Evolutionary conservation across 2,329 filamentous ascomycete species (phyloP).

Genomic region (Septoria linicola): DNA sequence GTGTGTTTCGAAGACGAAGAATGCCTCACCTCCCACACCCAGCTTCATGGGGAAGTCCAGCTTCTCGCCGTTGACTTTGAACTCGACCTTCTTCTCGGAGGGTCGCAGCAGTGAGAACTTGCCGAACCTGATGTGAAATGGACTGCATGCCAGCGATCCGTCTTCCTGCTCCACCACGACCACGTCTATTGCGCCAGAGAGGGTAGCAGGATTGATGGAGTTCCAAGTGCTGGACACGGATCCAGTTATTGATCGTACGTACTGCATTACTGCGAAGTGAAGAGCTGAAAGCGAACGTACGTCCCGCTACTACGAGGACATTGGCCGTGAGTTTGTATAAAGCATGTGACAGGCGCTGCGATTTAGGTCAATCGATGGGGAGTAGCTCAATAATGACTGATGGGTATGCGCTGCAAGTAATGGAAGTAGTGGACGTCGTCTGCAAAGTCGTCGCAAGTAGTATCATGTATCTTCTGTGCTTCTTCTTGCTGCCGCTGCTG

Average conservation of each 20-base stretch:
- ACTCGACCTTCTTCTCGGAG: conserved; percentile 98
- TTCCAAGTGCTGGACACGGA: conserved; percentile 99
- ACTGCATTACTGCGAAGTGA: conserved; percentile 72
- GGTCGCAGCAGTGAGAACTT: conserved; percentile 95
- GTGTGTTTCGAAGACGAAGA: conserved; percentile 96
- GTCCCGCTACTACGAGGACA: not conserved
- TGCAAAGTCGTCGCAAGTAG: too few relatives aligned
- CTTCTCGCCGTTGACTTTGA: conserved; percentile 87
- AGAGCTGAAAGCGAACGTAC: too few relatives aligned
- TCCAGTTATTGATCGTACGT: conserved; percentile 92
- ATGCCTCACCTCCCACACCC: conserved; percentile 94
- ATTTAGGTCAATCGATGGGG: too few relatives aligned
- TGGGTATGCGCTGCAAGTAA: too few relatives aligned
- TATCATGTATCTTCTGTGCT: too few relatives aligned
- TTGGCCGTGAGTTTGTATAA: not conserved
- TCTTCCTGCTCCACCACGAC: conserved; percentile 97
- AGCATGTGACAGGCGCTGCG: too few relatives aligned
- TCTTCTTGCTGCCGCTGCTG: too few relatives aligned
- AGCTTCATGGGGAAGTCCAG: conserved; percentile 98
- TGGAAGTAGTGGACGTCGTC: too few relatives aligned
- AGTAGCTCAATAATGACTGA: too few relatives aligned
- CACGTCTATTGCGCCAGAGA: conserved; percentile 97
- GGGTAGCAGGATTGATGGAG: conserved; percentile 95
- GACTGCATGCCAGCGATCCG: conserved; percentile 82
- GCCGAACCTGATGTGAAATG: conserved; percentile 97